Base-by-base conservation (phyloP, 148 eudicot genomes). In the Rhododendron henanense region DNA sequence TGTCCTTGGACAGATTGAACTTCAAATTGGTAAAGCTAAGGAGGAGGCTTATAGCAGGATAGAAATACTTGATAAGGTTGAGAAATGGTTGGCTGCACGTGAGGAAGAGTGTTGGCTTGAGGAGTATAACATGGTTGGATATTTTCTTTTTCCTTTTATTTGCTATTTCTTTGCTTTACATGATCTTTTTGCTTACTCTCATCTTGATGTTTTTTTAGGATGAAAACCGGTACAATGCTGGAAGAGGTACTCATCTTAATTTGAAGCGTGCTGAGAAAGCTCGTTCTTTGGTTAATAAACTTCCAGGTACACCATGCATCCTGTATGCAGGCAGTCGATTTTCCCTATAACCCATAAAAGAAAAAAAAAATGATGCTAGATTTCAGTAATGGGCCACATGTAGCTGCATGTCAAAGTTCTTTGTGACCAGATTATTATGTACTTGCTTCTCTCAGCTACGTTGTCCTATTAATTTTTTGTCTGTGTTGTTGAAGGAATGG, bases 191-290 rank as follows among this genome's bases (percentile, higher is more conserved):
- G 87, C n/a, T 67, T 69, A 48, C 15, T 31, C 41, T 65, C 48
- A 11, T 61, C 23, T 31, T 31, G 44, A 15, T 91, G 31, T 87
- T 86, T n/a, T 41, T 86, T 85, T 86, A 97, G 99, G 98, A 97
- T 92, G 98, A 93, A 51, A 97, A 97, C 83, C 92, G 99, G 71
- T 97, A 94, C 85, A 97, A 94, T 93, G 91, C 98, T 85, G 99
- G 99, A 90, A 89, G 92, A 91, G 99, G 99, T 86, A 92, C 99
- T 85, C 99, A 95, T 93, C 94, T 93, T 84, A 88, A 89, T 77
- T 93, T 97, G 85, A 97, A 95, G 87, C 99, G 99, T 59, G 99
- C 99, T 79, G 98, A 97, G 92, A 97, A 95, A 91, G 99, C 99
- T 65, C 96, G 99, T 76, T 91, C 91, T 31, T 86, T 97, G 86